A percentile compares a stretch with the other conserved stretches of the same genome.
Conservation (phyloP, 2,329 filamentous ascomycete genomes). For the Fusarium nelsonii region DNA sequence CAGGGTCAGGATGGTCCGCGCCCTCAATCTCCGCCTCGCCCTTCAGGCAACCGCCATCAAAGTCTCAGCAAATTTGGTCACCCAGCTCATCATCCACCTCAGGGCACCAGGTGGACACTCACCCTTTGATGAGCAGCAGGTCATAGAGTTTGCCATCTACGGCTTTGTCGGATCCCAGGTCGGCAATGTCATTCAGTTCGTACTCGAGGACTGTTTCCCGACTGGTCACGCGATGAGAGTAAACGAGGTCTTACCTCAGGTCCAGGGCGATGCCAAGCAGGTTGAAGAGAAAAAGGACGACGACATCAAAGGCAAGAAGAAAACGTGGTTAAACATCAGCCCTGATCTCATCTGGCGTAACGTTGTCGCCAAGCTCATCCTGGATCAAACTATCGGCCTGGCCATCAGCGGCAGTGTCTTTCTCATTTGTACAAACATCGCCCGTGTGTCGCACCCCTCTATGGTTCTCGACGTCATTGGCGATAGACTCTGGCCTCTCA, state of each 20-base stretch:
- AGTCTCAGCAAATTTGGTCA: constrained; percentile 51
- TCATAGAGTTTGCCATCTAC: constrained; percentile 54
- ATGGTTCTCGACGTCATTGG: constrained; percentile 47
- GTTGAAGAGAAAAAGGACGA: constrained; percentile 45
- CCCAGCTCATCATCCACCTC: constrained; percentile 44
- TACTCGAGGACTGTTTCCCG: constrained; percentile 54
- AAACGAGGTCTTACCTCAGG: constrained; percentile 40
- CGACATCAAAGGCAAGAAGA: constrained; percentile 19
- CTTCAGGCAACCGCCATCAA: constrained; percentile 49
- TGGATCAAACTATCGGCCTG: constrained; percentile 54
- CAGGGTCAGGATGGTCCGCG: constrained; percentile 44
- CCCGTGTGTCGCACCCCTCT: constrained; percentile 46
- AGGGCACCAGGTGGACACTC: constrained; percentile 31
- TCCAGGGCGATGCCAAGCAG: constrained; percentile 33
- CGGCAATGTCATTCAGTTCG: constrained; percentile 53
- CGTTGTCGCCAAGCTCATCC: constrained; percentile 52
- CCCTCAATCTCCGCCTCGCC: constrained; percentile 48
- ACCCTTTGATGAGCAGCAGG: constrained; percentile 51
- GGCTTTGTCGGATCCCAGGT: constrained; percentile 53
- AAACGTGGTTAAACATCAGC: constrained; percentile 38
- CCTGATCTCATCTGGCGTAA: constrained; percentile 53
- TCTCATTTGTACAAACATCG: constrained; percentile 53
- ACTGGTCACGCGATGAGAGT: constrained; percentile 43
- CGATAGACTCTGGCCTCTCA: constrained; percentile 48
- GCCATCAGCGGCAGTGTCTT: constrained; percentile 52